A percentile compares a stretch with the other conserved stretches of the same genome.
These are phyloP conservation scores for Fusarium sterilihyphosum DNA, from an alignment of 2,329 filamentous ascomycete species.

Conservation along the genomic window DNA sequence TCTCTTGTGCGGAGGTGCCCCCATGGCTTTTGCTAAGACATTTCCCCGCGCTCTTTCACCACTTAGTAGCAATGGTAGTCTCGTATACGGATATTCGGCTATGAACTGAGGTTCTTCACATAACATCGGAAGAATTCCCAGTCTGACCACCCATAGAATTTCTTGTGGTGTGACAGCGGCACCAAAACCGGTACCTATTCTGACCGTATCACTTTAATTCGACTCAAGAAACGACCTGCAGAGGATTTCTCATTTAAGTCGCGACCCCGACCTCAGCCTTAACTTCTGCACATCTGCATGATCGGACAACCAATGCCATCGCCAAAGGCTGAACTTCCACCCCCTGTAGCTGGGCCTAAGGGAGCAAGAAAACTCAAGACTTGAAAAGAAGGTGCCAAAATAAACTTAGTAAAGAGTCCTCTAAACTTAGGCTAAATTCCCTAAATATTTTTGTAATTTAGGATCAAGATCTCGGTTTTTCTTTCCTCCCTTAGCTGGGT, in stretches of 20 bases:
- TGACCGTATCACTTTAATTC: neutral
- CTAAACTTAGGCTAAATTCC: neutral
- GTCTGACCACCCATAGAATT: neutral
- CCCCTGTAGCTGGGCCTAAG: neutral
- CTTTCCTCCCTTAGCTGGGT: neutral
- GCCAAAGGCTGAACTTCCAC: neutral
- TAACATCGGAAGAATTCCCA: neutral
- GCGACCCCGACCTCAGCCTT: neutral
- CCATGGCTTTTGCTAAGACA: neutral
- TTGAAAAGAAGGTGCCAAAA: neutral
- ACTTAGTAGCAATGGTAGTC: neutral
- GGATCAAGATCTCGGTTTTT: neutral
- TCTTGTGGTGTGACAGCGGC: neutral
- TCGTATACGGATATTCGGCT: neutral
- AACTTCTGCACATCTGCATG: neutral
- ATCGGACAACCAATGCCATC: constrained; percentile 5
- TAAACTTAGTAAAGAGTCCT: neutral
- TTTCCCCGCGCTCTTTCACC: neutral
- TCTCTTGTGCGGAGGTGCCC: neutral
- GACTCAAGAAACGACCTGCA: neutral
- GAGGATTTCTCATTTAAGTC: neutral
- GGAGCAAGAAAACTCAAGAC: neutral
- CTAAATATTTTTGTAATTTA: neutral
- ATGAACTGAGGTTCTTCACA: neutral
- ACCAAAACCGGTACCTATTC: neutral